Evolutionary conservation across 768 basidiomycete genomes (phyloP).

Genomic region (Tricholoma sp.): DNA sequence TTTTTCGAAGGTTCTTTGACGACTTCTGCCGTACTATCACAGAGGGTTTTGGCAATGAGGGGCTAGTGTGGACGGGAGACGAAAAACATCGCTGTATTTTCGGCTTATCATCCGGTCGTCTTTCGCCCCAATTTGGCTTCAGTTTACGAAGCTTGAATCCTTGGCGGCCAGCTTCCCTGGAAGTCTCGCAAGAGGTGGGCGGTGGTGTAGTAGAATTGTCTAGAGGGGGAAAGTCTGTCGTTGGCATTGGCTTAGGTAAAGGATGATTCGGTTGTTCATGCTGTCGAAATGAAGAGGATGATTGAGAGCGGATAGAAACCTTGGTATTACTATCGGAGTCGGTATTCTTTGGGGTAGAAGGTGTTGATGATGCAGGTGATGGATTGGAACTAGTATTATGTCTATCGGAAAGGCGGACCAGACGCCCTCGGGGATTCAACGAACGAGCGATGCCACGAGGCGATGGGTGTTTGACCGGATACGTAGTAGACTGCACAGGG

Average conservation of each 20-base stretch:
- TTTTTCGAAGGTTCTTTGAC: slow-evolving; percentile 16
- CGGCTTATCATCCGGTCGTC: slow-evolving; percentile 19
- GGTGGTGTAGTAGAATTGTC: slow-evolving; percentile 5
- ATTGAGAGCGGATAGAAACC: background rate
- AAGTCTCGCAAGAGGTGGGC: slow-evolving; percentile 3
- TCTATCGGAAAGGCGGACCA: background rate
- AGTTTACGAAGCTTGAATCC: slow-evolving; percentile 21
- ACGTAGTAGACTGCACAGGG: background rate
- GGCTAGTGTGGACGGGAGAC: slow-evolving; percentile 21
- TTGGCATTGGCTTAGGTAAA: slow-evolving; percentile 8
- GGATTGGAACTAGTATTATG: background rate
- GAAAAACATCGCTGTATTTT: slow-evolving; percentile 21
- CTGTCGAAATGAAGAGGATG: background rate
- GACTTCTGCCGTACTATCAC: slow-evolving; percentile 11
- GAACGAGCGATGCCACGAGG: background rate
- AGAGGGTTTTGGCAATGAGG: slow-evolving; percentile 1
- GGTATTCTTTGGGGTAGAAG: background rate
- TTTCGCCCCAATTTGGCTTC: slow-evolving; percentile 22
- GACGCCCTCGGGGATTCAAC: slow-evolving; percentile 1
- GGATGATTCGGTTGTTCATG: background rate
- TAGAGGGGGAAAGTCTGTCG: slow-evolving; percentile 4
- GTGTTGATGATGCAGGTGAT: background rate
- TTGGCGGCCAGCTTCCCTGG: slow-evolving; percentile 6
- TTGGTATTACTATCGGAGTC: background rate
- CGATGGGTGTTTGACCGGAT: background rate